Conservation (phyloP, 202 grass and related monocot species). For the Schoenoplectus tabernaemontani region DNA sequence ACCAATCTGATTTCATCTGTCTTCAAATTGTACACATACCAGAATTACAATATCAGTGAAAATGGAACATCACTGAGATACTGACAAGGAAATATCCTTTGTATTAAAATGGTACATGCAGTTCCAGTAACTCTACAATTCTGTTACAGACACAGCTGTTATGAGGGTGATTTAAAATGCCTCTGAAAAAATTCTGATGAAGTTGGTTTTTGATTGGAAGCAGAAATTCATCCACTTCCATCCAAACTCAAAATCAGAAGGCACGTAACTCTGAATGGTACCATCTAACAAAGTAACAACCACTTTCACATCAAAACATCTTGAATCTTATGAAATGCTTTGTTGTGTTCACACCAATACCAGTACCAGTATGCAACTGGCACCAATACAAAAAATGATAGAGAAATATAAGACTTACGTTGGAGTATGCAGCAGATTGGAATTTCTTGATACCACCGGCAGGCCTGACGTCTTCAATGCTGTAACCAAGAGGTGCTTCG, state of each 20-base stretch:
- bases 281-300: neutral
- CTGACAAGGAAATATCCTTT: no score
- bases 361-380: neutral
- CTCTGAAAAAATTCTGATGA: neutral
- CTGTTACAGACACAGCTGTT: neutral
- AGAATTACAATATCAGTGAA: neutral
- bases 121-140: neutral
- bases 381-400: neutral
- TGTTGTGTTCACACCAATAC: neutral
- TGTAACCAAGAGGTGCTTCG: slow-evolving; percentile 91
- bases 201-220: neutral
- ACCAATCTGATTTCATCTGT: neutral
- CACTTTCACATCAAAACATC: neutral
- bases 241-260: neutral
- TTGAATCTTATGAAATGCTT: neutral
- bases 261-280: neutral
- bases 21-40: neutral
- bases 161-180: neutral
- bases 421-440: slow-evolving; percentile 95
- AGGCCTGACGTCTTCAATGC: slow-evolving; percentile 92
- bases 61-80: neutral
- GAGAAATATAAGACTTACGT: slow-evolving; percentile 40
- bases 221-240: neutral
- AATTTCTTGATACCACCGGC: slow-evolving; percentile 92
- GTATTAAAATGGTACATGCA: neutral